These are phyloP conservation scores for Globisporangium echinulatum DNA, from an alignment of 352 stramenopile species.

Conservation along the genomic window DNA sequence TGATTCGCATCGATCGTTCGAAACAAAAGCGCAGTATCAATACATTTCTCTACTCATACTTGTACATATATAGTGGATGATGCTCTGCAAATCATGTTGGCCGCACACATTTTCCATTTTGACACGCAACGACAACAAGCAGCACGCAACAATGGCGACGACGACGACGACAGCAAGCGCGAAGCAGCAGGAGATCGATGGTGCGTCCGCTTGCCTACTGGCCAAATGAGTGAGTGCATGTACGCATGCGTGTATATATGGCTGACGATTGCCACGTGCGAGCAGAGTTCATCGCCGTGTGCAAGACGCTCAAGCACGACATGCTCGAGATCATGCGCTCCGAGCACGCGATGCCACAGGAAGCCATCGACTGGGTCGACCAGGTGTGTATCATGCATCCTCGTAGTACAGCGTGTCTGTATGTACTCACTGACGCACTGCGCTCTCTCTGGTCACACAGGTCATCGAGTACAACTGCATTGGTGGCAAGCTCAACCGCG, in stretches of 20 bases:
- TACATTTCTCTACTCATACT: not conserved
- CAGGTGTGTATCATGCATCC: conserved; percentile 16
- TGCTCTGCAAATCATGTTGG: not conserved
- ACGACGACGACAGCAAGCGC: conserved; percentile 13
- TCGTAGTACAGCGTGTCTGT: not conserved
- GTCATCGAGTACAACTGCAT: conserved; percentile 96
- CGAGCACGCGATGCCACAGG: conserved; percentile 70
- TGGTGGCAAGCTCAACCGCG: conserved; percentile 97
- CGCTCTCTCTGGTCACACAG: conserved; percentile 6
- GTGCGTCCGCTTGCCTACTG: conserved; percentile 8
- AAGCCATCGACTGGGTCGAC: conserved; percentile 73
- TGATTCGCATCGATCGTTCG: no score
- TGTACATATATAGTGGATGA: not conserved
- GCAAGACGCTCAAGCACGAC: conserved; percentile 64
- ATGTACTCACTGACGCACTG: not conserved
- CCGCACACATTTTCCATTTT: not conserved
- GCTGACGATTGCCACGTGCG: not conserved
- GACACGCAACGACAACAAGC: not conserved
- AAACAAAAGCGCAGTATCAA: not conserved
- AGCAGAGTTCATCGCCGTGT: conserved; percentile 77
- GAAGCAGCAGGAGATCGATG: conserved; percentile 37
- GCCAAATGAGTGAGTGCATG: not conserved
- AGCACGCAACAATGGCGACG: not conserved
- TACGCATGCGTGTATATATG: not conserved
- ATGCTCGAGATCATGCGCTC: conserved; percentile 57